These are phyloP conservation scores for Chlorophyllum brunneum DNA, from an alignment of 768 basidiomycete genomes.

Conservation along the genomic window DNA sequence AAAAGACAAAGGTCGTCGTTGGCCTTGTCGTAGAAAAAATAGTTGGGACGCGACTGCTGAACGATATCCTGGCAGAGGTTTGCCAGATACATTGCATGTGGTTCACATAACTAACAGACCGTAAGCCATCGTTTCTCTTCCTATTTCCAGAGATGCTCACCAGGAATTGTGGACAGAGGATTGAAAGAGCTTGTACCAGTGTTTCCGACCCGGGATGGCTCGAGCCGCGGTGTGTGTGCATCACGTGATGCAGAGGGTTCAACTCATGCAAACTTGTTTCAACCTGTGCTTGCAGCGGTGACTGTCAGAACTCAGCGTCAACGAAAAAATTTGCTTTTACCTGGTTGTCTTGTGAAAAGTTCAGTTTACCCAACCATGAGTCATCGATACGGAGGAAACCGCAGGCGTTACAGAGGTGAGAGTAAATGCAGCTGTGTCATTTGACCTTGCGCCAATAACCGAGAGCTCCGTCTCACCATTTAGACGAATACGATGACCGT, in stretches of 20 bases:
- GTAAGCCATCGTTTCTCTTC: not conserved
- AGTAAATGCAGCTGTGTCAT: not conserved
- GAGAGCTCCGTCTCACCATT: conserved; percentile 10
- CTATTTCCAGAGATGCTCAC: not conserved
- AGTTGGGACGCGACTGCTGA: conserved; percentile 15
- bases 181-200: too few species aligned
- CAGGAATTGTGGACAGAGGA: not conserved
- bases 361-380: conserved; percentile 7
- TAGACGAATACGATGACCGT: conserved; percentile 69
- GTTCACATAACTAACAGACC: conserved; percentile 47
- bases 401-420: conserved; percentile 14
- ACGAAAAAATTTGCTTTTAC: conserved; percentile 8
- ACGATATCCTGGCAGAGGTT: conserved; percentile 42
- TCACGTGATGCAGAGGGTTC: conserved; percentile 4
- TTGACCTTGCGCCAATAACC: not conserved
- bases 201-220: conserved; percentile 1
- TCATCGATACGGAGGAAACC: conserved; percentile 12
- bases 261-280: not conserved
- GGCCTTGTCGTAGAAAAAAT: conserved; percentile 2
- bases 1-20: not conserved
- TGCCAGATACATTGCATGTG: conserved; percentile 73
- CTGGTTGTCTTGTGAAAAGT: not conserved
- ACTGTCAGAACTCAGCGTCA: conserved; percentile 4
- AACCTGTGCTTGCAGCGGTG: not conserved
- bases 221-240: not conserved